Conservation (phyloP, 768 basidiomycete genomes). For the Boletus rubroflammeus region DNA sequence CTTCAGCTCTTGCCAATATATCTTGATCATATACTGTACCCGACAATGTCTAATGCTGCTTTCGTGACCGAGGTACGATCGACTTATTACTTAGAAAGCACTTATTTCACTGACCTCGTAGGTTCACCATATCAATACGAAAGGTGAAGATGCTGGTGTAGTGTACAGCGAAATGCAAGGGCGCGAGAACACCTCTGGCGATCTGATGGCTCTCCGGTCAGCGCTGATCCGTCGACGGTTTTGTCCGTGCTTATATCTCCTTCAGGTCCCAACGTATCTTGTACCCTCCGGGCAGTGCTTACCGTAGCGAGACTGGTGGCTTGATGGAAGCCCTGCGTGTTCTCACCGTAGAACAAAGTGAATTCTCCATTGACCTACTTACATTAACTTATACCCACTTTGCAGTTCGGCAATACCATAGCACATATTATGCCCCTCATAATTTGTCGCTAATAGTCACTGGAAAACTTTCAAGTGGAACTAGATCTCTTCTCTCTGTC, state of each 20-base stretch:
- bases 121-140: conserved; percentile 93
- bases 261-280: conserved; percentile 72
- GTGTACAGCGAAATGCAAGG: conserved; percentile 98
- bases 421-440: conserved; percentile 88
- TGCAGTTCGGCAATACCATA: conserved; percentile 85
- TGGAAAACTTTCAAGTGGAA: conserved; percentile 80
- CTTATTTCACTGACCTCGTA: conserved; percentile 29
- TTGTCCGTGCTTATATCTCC: conserved; percentile 3
- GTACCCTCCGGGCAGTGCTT: conserved; percentile 80
- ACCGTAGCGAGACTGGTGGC: conserved; percentile 96
- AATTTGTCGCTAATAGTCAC: conserved; percentile 87
- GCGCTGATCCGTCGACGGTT: conserved; percentile 21
- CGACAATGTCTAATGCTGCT: conserved; percentile 86
- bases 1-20: conserved; percentile 84
- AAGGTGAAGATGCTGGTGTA: conserved; percentile 91
- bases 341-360: conserved; percentile 87
- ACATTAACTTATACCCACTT: conserved; percentile 15
- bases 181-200: conserved; percentile 86
- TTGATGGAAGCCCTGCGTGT: conserved; percentile 88
- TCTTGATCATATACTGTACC: conserved; percentile 94
- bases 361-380: conserved; percentile 13
- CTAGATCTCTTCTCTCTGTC: conserved; percentile 70
- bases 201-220: conserved; percentile 84
- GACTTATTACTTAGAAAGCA: background rate
- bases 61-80: conserved; percentile 58